Conservation (phyloP, 371 early-diverging fungal species). For the Mycotypha africana region DNA sequence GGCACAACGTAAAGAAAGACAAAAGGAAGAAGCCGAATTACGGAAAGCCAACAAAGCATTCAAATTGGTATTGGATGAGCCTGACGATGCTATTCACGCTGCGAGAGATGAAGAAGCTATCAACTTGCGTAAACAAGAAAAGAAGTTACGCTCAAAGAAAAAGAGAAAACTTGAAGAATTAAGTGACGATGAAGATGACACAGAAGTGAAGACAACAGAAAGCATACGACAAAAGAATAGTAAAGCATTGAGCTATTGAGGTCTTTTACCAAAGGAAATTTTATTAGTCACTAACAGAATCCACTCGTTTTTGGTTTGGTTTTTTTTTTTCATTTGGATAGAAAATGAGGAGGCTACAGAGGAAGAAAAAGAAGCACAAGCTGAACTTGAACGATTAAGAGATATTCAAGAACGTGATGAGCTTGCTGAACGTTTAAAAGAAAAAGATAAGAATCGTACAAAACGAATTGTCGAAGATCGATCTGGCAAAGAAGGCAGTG, state of each 20-base stretch:
- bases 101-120: constrained; percentile 19
- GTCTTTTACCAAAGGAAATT: too few species aligned
- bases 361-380: constrained; percentile 34
- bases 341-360: constrained; percentile 24
- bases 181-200: constrained; percentile 57
- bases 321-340: neutral
- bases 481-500: constrained; percentile 68
- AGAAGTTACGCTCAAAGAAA: constrained; percentile 48
- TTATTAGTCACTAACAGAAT: too few species aligned
- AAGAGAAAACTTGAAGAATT: constrained; percentile 46
- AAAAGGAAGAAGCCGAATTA: constrained; percentile 47
- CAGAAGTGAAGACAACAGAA: constrained; percentile 39
- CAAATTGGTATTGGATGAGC: constrained; percentile 53
- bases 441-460: constrained; percentile 79
- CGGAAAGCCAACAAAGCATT: constrained; percentile 58
- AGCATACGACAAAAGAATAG: constrained; percentile 22
- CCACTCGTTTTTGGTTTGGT: too few species aligned
- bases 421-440: constrained; percentile 76
- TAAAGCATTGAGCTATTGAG: too few species aligned
- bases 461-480: constrained; percentile 80
- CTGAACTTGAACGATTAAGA: constrained; percentile 49
- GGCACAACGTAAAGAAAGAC: constrained; percentile 44
- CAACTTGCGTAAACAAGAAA: constrained; percentile 36
- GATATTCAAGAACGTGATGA: constrained; percentile 86
- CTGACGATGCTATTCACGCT: constrained; percentile 9